These are phyloP conservation scores for Myxozyma udenii DNA, from an alignment of 805 yeast genomes.

Conservation along the genomic window DNA sequence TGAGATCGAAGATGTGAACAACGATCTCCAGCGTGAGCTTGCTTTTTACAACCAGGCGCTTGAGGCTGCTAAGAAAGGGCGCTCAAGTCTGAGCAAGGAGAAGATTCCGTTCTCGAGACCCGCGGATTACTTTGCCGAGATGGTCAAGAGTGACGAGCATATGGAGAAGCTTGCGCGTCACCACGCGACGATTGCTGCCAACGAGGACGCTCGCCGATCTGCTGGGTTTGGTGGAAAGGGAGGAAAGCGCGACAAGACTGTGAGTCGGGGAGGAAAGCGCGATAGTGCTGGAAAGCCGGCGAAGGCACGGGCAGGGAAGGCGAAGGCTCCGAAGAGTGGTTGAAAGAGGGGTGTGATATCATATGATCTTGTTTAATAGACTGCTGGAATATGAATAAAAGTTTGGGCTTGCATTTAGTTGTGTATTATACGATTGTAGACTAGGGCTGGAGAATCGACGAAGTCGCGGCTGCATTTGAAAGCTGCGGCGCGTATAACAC, in stretches of 20 bases:
- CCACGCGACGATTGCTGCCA: conserved; percentile 20
- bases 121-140: conserved; percentile 93
- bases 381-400: too few relatives aligned
- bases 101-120: conserved; percentile 90
- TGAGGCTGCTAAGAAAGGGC: conserved; percentile 72
- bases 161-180: conserved; percentile 70
- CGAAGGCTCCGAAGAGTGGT: too few relatives aligned
- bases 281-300: neutral
- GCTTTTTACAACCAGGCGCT: conserved; percentile 94
- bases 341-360: too few relatives aligned
- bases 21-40: conserved; percentile 92
- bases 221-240: neutral
- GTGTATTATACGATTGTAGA: too few relatives aligned
- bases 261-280: neutral
- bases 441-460: too few relatives aligned
- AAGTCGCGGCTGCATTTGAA: too few relatives aligned
- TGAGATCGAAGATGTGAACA: conserved; percentile 66
- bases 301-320: too few relatives aligned
- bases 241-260: neutral
- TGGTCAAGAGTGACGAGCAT: conserved; percentile 97
- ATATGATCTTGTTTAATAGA: too few relatives aligned
- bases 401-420: too few relatives aligned
- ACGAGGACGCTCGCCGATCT: neutral
- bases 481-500: too few relatives aligned
- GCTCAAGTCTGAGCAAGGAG: conserved; percentile 55